phyloP scores from a whole-genome alignment of 2,329 filamentous ascomycete genomes.

The Mollisiaceae sp. region DNA sequence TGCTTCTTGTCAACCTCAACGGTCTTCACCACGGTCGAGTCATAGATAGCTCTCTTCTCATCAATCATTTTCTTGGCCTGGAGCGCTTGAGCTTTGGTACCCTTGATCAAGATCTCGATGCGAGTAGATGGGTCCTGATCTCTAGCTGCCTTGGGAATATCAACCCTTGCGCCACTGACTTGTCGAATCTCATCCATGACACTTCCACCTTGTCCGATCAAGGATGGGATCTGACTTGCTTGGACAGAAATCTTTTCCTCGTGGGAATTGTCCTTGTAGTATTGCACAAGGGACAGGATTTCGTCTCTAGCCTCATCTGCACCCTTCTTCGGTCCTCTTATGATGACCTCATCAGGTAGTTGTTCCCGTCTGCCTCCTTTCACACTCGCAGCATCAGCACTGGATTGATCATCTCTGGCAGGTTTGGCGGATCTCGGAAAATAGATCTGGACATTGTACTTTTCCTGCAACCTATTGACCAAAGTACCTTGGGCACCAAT shows the following conservation, averaged over 20 bases:
- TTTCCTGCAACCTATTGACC: conserved; percentile 89
- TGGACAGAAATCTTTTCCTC: conserved; percentile 82
- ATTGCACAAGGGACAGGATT: conserved; percentile 86
- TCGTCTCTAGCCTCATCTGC: conserved; percentile 92
- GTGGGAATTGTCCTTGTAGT: conserved; percentile 85
- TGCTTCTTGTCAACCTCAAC: conserved; percentile 94
- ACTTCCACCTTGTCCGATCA: conserved; percentile 89
- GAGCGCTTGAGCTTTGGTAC: conserved; percentile 87
- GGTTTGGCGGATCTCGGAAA: conserved; percentile 77
- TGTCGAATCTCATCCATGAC: conserved; percentile 91
- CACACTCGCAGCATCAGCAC: conserved; percentile 66
- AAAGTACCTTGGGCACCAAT: conserved; percentile 88
- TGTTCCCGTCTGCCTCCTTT: conserved; percentile 72
- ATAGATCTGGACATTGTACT: conserved; percentile 93
- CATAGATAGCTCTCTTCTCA: conserved; percentile 85
- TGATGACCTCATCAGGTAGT: conserved; percentile 83
- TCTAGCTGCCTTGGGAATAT: conserved; percentile 83
- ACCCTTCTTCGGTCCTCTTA: conserved; percentile 90
- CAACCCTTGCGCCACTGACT: conserved; percentile 84
- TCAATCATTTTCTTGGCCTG: conserved; percentile 90
- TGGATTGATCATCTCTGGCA: conserved; percentile 71
- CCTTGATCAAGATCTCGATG: conserved; percentile 90
- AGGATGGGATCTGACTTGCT: conserved; percentile 88
- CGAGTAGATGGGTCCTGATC: conserved; percentile 66
- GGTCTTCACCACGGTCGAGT: conserved; percentile 83